phyloP scores from a whole-genome alignment of 2,329 filamentous ascomycete genomes.

The Beauveria rudraprayagi region DNA sequence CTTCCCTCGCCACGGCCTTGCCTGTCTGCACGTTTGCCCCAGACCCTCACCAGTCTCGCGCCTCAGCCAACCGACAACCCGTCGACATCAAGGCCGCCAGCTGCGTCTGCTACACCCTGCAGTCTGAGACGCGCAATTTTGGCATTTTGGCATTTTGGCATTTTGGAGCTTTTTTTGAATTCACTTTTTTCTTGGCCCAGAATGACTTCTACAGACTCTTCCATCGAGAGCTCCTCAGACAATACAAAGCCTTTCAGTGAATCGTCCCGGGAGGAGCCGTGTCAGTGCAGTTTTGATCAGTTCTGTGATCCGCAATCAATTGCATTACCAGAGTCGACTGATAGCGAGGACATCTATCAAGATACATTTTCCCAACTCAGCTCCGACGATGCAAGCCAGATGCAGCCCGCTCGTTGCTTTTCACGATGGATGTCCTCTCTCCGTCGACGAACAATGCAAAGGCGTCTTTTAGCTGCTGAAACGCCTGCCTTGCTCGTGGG shows the following conservation, averaged over 20 bases:
- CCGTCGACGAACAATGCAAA: constrained; percentile 46
- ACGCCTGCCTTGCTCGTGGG: background rate
- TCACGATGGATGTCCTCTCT: constrained; percentile 65
- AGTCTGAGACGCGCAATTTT: constrained; percentile 5
- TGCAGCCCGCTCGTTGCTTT: constrained; percentile 1
- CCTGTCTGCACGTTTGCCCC: background rate
- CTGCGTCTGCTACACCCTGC: background rate
- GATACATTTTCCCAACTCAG: constrained; percentile 1
- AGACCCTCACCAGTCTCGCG: background rate
- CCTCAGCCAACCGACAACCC: background rate
- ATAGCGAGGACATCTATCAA: constrained; percentile 1
- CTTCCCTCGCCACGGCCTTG: background rate
- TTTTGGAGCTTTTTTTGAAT: constrained; percentile 10
- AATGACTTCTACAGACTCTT: constrained; percentile 9
- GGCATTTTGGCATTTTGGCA: constrained; percentile 10
- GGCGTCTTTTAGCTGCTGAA: constrained; percentile 14
- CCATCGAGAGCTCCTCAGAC: background rate
- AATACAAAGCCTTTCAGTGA: background rate
- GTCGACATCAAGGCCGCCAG: background rate
- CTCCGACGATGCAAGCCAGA: constrained; percentile 1
- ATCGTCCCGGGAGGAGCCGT: constrained; percentile 3
- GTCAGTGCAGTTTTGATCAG: background rate
- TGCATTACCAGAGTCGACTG: constrained; percentile 2
- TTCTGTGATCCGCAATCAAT: background rate
- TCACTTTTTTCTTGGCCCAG: constrained; percentile 4